Evolutionary conservation across 1,284 basidiomycete species (phyloP), one percentile per base, ranked within the genome.

Genomic region (Tilletia horrida): DNA sequence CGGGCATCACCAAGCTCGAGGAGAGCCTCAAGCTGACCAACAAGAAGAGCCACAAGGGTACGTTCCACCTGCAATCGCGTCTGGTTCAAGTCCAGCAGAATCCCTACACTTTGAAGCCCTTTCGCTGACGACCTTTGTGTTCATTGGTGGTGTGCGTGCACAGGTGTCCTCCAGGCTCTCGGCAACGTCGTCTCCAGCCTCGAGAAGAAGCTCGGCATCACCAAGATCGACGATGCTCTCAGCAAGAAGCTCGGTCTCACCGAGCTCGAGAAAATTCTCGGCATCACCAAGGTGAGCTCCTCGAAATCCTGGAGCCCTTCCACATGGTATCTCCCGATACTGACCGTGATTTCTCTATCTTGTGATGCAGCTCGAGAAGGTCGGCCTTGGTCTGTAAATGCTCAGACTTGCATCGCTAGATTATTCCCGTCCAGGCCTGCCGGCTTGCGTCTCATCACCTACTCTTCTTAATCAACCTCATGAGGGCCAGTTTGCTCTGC

Each of bases 141-240:
- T n/a, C n/a, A n/a, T n/a, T n/a, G n/a, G n/a, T n/a, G n/a, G 35
- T 40, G 35, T 40, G 35, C n/a, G n/a, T n/a, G 35, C 4, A 40
- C 35, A 40, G 35, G 35, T 40, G 44, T 69, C 13, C 59, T 67
- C 52, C 9, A 35, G 47, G 31, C 18, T 13, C 66, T 55, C 23
- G 67, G 67, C 25, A 66, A 66, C 18, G 67, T 66, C 23, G 45
- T 69, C 25, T 62, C 65, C 44, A 50, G n/a, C 23, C 35, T 69
- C 21, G 65, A 67, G 62, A 40, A 69, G 18, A 50, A 21, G 21
- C 62, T 69, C 43, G 67, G 67, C 42, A 61, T 69, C 29, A 63
- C 65, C n/a, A 44, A 47, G 27, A 47, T 69, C 62, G 67, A 69
- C 43, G 40, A 61, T 23, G 66, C 66, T 40, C 43, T 67, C 3